Evolutionary conservation across 2,329 filamentous ascomycete species (phyloP), one percentile per base, ranked within the genome.

Genomic region (Hyphodiscus sp.): DNA sequence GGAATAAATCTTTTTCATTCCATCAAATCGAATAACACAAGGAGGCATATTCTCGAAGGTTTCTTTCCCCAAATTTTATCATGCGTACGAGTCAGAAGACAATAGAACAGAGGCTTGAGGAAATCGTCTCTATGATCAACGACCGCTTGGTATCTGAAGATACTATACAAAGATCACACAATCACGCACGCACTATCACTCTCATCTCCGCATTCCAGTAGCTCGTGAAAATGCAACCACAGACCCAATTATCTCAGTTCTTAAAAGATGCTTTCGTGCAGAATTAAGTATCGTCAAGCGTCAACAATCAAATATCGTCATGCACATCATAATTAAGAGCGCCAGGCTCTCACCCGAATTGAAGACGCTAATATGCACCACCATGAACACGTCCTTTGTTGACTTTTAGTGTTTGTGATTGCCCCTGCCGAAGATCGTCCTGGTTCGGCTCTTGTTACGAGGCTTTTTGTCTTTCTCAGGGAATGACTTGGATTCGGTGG

Each of bases 391-490:
- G 11, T 38, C 16, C 33, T 10, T 10, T n/a, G 5, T 38, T 38
- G 5, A n/a, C 33, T n/a, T 13, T 41, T 42, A 45, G 44, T 15
- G 26, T 38, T 44, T 41, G 30, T 59, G 51, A 44, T 62, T 66
- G 46, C 53, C 65, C 44, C 62, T 61, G n/a, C 84, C 79, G 70
- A 92, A 92, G 63, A 92, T 85, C 57, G 80, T 82, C 62, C 88
- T 78, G 47, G 86, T 83, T 58, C 85, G 83, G 26, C 87, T 90
- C 72, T 91, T 92, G 71, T 86, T 88, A 56, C 68, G 49, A 70
- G 41, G 30, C 48, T 54, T 54, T 26, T 53, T 59, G 11, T 49
- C 52, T 38, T 38, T 38, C 16, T 38, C 33, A 49, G 30, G 42
- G 13, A 52, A 41, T 68, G 69, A 23, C 68, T 65, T 61, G 55